These are phyloP conservation scores for Quercus variabilis DNA, from an alignment of 306 rosid genomes.

Conservation along the genomic window DNA sequence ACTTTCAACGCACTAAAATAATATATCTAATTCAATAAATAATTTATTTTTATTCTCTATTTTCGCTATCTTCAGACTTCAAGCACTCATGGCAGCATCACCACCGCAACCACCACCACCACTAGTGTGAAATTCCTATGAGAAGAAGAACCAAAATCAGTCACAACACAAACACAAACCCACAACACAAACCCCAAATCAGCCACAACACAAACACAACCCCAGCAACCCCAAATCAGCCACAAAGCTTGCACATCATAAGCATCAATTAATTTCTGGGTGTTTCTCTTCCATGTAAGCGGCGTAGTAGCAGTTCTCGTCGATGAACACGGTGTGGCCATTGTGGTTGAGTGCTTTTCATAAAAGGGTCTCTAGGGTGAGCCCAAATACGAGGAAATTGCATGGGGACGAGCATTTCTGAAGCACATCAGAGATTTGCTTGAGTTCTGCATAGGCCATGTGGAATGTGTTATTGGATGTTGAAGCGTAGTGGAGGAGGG, in stretches of 20 bases:
- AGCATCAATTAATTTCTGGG: slow-evolving; percentile 81
- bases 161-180: no score
- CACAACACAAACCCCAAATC: no score
- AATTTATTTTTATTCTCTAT: no score
- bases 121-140: no score
- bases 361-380: slow-evolving; percentile 79
- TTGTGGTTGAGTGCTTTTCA: slow-evolving; percentile 90
- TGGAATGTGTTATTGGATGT: slow-evolving; percentile 76
- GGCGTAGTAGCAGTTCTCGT: slow-evolving; percentile 89
- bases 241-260: slow-evolving; percentile 54
- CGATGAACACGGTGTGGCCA: slow-evolving; percentile 87
- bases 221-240: no score
- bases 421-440: slow-evolving; percentile 76
- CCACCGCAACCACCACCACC: no score
- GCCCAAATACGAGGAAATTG: slow-evolving; percentile 77
- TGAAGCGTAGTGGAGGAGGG: slow-evolving; percentile 81
- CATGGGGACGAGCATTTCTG: slow-evolving; percentile 78
- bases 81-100: no score
- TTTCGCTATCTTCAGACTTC: no score
- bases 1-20: no score
- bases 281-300: slow-evolving; percentile 79
- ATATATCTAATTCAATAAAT: no score
- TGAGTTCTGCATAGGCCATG: slow-evolving; percentile 77
- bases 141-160: no score
- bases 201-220: no score